phyloP scores from a whole-genome alignment of 164 flowering plant species.

The Tinospora cordifolia region DNA sequence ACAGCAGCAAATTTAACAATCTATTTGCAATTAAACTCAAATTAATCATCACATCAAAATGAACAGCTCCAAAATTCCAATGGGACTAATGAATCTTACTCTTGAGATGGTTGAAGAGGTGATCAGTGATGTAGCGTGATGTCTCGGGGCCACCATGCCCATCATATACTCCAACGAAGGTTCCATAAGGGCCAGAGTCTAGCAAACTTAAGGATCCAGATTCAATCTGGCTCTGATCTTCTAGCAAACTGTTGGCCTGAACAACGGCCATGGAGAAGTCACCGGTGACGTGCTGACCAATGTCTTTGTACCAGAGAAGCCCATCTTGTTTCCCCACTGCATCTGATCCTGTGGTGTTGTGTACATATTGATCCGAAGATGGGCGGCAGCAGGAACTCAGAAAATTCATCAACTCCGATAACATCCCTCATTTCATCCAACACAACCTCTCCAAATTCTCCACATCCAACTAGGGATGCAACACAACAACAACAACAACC shows the following conservation, averaged over 20 bases:
- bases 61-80: not conserved
- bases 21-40: not conserved
- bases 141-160: slow-evolving; percentile 94
- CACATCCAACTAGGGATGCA: slow-evolving; percentile 35
- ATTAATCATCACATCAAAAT: not conserved
- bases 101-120: slow-evolving; percentile 67
- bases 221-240: slow-evolving; percentile 84
- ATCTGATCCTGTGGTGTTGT: slow-evolving; percentile 31
- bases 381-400: slow-evolving; percentile 61
- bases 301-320: slow-evolving; percentile 81
- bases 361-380: slow-evolving; percentile 38
- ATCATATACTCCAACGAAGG: slow-evolving; percentile 74
- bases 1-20: not conserved
- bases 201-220: slow-evolving; percentile 55
- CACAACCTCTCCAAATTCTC: slow-evolving; percentile 34
- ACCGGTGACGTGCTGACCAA: slow-evolving; percentile 64
- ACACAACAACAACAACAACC: slow-evolving; percentile 10
- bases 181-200: slow-evolving; percentile 69
- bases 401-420: slow-evolving; percentile 57
- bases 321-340: slow-evolving; percentile 64
- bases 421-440: slow-evolving; percentile 79
- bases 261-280: slow-evolving; percentile 84
- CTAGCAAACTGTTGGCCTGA: slow-evolving; percentile 72
- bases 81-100: slow-evolving; percentile 31
- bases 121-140: slow-evolving; percentile 56